phyloP scores from a whole-genome alignment of 2,329 filamentous ascomycete genomes.

The Aquanectria penicillioides region DNA sequence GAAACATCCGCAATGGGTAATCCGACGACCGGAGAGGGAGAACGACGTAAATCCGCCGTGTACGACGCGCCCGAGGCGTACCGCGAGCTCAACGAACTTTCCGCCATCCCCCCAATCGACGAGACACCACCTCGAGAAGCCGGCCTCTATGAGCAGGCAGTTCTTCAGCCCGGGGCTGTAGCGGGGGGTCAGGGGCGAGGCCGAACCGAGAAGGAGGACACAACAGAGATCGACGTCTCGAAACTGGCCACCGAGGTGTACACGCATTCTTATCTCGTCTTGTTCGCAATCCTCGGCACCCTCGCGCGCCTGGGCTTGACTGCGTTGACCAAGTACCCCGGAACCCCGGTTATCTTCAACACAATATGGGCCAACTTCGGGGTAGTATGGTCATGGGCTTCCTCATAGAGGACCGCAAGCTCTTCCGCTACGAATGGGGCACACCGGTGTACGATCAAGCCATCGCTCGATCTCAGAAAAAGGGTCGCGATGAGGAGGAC shows the following conservation, averaged over 20 bases:
- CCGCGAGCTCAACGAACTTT: slow-evolving; percentile 10
- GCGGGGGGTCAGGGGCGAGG: slow-evolving; percentile 16
- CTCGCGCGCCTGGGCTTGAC: slow-evolving; percentile 84
- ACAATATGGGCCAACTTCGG: slow-evolving; percentile 89
- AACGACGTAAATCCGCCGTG: neutral
- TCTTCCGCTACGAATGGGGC: slow-evolving; percentile 78
- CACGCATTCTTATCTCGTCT: slow-evolving; percentile 81
- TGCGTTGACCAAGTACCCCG: slow-evolving; percentile 81
- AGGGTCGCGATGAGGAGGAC: slow-evolving; percentile 50
- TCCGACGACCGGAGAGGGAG: neutral
- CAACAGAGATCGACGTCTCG: slow-evolving; percentile 50
- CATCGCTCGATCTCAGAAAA: slow-evolving; percentile 45
- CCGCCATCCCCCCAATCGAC: slow-evolving; percentile 5
- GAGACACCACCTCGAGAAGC: neutral
- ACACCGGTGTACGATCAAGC: slow-evolving; percentile 51
- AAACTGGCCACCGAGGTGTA: slow-evolving; percentile 68
- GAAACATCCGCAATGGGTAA: neutral
- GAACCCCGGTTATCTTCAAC: slow-evolving; percentile 77
- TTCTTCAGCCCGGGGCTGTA: neutral
- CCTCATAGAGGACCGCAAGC: slow-evolving; percentile 77
- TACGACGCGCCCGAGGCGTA: slow-evolving; percentile 9
- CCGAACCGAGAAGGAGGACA: slow-evolving; percentile 18
- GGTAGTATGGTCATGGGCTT: slow-evolving; percentile 89
- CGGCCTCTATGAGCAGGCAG: neutral
- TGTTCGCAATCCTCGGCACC: slow-evolving; percentile 88